Evolutionary conservation across 2,329 filamentous ascomycete genomes (phyloP), one percentile per base, ranked within the genome.

Genomic region (Nemania abortiva): DNA sequence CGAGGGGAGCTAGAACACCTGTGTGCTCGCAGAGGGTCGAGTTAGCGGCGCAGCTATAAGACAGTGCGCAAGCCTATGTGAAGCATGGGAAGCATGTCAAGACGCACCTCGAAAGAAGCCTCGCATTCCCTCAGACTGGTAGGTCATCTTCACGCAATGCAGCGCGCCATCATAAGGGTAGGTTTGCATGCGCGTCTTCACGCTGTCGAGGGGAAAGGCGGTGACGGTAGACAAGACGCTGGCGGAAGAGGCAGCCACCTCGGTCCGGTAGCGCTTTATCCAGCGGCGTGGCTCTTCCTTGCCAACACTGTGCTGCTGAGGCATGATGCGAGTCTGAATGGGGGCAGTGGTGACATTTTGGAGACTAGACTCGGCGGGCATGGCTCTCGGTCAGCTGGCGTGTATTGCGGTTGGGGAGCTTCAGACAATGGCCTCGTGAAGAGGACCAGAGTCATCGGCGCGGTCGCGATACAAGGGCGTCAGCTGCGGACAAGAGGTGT

Each of bases 141-240:
- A 96, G 10, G 93, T 95, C 74, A 92, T 87, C 70, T 85, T 86
- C 60, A 94, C 88, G 78, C 92, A 95, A 79, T 93, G 90, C 77
- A 87, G 81, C 80, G 92, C 93, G 73, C 88, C 92, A 73, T 87
- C 86, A 82, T 92, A 95, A 72, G 91, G 89, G 81, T 96, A 95
- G 73, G 92, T 92, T 84, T 97, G 93, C 89, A 96, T 93, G 77
- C 93, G 92, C 65, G 92, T 95, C 85, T 97, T 97, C 79, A 95
- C 91, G 76, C 93, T 95, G 80, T 97, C 93, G 74, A 97, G 88
- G 24, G 93, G 93, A 78, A 95, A 97, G n/a, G 93, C 91, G 73
- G 88, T 86, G 77, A 94, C 87, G 50, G 93, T 96, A 45, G 92
- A 94, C 65, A 95, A 85, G 73, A 95, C 86, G 80, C 91, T 95